Conservation (phyloP, 805 yeast species). For the Priceomyces haplophilus region DNA sequence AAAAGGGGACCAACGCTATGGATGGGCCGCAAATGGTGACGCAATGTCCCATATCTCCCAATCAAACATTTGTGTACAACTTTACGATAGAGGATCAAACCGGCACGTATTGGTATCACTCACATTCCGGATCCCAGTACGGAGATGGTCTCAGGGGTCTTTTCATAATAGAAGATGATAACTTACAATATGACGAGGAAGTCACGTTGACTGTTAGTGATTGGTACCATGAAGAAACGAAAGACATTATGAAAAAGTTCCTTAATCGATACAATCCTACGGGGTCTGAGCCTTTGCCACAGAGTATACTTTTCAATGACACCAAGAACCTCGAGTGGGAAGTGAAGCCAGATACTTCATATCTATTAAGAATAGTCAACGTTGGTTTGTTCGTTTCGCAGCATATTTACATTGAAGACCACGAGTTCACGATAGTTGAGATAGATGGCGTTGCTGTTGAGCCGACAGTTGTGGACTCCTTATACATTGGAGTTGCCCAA, state of each 20-base stretch:
- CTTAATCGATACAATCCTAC: constrained; percentile 81
- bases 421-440: constrained; percentile 80
- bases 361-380: constrained; percentile 75
- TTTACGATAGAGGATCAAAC: constrained; percentile 35
- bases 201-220: constrained; percentile 66
- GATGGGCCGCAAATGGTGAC: constrained; percentile 47
- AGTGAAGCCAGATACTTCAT: constrained; percentile 83
- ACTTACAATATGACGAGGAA: constrained; percentile 67
- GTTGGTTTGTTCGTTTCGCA: constrained; percentile 92
- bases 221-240: constrained; percentile 76
- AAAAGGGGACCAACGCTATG: constrained; percentile 36
- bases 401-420: constrained; percentile 85
- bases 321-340: constrained; percentile 72
- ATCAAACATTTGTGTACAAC: constrained; percentile 35
- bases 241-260: constrained; percentile 53
- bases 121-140: constrained; percentile 74
- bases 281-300: constrained; percentile 98
- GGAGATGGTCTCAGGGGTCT: constrained; percentile 76
- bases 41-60: constrained; percentile 46
- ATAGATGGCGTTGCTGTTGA: constrained; percentile 89
- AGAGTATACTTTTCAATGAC: constrained; percentile 74
- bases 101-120: constrained; percentile 67
- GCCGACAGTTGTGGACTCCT: constrained; percentile 61
- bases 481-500: constrained; percentile 89
- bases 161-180: constrained; percentile 51